Evolutionary conservation across 176 grass and related monocot genomes (phyloP), one percentile per base, ranked within the genome.

Genomic region (Zoysia pacifica): DNA sequence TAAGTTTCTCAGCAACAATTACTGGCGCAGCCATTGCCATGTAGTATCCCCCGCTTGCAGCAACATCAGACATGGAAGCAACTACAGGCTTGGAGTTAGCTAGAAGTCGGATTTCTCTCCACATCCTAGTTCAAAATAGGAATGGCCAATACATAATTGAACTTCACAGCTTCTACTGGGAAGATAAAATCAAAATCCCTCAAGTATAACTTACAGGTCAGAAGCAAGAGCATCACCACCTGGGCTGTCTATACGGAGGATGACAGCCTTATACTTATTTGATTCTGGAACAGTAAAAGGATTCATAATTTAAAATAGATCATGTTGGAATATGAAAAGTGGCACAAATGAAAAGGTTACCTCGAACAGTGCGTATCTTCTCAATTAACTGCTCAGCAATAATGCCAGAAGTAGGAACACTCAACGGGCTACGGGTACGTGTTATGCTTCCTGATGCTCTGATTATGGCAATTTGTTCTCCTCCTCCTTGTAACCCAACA

Each of bases 141-240:
- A 56, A 85, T 36, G 60, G 61, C 2, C 28, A 83, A 65, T 67
- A 86, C 50, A 89, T 69, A 52, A 70, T 48, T 60, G 67, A 85
- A 41, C 11, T 62, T 35, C 16, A 53, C 16, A 53, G 11, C 28
- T 38, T 40, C 46, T 49, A 75, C 61, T 62, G 48, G 16, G 55
- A 10, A 77, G 43, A 64, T 44, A 56, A 36, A 69, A 68, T 45
- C 36, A 51, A 90, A 70, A 62, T 36, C 20, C 42, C 39, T 65
- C 71, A 65, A 62, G 41, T 14, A 74, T 35, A 71, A 95, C 90
- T 91, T 93, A 95, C 96, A 99, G 87, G 84, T 99, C 92, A 89
- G 96, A 99, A 85, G 92, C 96, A 79, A 99, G 88, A 82, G 92
- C 96, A 91, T 99, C 96, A 83, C 96, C 92, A 41, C 96, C 96